Base-by-base conservation (phyloP, 495 filamentous ascomycete genomes). In the Talaromyces proteolyticus region DNA sequence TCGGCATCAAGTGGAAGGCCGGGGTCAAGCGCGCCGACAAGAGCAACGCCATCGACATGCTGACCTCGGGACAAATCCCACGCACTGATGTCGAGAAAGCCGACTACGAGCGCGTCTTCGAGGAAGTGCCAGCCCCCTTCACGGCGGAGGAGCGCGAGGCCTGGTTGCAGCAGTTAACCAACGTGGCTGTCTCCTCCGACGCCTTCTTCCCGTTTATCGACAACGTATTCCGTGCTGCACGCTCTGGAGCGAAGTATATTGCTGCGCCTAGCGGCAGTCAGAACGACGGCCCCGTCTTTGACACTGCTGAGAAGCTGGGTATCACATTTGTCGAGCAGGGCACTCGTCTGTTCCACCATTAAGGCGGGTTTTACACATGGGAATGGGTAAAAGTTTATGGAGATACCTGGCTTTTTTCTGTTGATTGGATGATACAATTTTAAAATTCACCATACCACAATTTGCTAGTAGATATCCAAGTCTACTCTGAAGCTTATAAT, bases 131-230 rank as follows among this genome's bases (percentile, higher is more conserved):
- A 2, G 59, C 73, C 49, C 71, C 84, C 10, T 95, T 97, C 68
- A 91, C 88, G 19, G 72, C 78, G 42, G 83, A 91, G 61, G 93
- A 97, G 77, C 83, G 87, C 52, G 77, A 84, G 22, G 82, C 80
- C 44, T 97, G 93, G 92, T 73, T 92, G 57, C 61, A 72, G 59
- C 85, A 91, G 75, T 66, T 97, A 52, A 73, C 73, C 44, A 86
- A 88, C 38, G 93, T 98, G 29, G 88, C 85, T 47, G 77, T 95
- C 22, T 91, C 88, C 8, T 92, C 87, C 51, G 93, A 98, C 70
- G 93, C 93, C 52, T 98, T 98, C 72, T 96, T 97, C 82, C 93
- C 93, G 49, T 98, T 98, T 75, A 87, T 88, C 56, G 93, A 97
- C 77, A 98, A 98, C 59, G 85, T 98, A 52, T 95, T 92, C 79